These are phyloP conservation scores for Mallotus japonicus DNA, from an alignment of 441 rosid species.

Conservation along the genomic window DNA sequence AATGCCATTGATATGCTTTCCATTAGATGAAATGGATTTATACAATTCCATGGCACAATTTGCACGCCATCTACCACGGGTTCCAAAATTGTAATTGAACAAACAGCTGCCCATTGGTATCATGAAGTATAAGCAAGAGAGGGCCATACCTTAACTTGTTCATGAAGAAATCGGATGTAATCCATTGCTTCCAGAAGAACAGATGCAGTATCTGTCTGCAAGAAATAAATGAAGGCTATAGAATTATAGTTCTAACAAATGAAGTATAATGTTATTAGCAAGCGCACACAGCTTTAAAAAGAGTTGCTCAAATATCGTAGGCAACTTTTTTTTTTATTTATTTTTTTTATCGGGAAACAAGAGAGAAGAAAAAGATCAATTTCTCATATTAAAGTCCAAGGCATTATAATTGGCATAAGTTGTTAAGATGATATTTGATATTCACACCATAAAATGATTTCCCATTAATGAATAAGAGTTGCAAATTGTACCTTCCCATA, in stretches of 20 bases:
- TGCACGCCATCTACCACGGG: neutral
- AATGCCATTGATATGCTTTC: neutral
- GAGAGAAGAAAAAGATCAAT: neutral
- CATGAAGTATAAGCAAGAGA: constrained; percentile 14
- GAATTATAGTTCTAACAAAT: neutral
- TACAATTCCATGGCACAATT: neutral
- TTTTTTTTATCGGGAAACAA: neutral
- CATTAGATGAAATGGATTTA: neutral
- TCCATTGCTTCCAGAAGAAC: constrained; percentile 84
- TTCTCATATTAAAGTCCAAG: neutral
- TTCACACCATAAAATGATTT: neutral
- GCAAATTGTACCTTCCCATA: constrained; percentile 71
- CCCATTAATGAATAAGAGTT: neutral
- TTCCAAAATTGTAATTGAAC: neutral
- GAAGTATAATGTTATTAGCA: neutral
- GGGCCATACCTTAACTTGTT: constrained; percentile 83
- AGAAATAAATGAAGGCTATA: constrained; percentile 4
- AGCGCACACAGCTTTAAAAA: neutral
- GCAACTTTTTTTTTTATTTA: too few relatives aligned
- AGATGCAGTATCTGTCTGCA: constrained; percentile 97
- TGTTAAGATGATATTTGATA: neutral
- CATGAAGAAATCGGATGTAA: constrained; percentile 88
- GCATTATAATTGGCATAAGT: neutral
- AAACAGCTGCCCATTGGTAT: neutral
- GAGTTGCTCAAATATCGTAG: neutral